Conservation (phyloP, 441 rosid species). For the Adansonia madagascariensis region DNA sequence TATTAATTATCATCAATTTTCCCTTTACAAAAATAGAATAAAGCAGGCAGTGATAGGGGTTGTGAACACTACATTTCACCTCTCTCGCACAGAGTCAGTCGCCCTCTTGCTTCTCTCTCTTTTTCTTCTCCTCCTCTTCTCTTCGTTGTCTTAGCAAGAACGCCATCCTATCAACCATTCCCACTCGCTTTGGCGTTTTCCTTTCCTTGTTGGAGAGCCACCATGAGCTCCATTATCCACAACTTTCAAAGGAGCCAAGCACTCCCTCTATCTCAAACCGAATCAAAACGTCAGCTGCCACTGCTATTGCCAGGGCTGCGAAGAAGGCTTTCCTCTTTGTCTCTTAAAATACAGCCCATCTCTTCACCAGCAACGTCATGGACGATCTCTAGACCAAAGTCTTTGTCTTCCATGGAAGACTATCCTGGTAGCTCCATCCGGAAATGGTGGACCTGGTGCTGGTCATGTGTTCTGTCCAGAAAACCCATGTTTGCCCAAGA, state of each 20-base stretch:
- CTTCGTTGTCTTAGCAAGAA: not conserved
- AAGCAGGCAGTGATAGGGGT: conserved; percentile 55
- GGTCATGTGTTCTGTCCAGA: conserved; percentile 73
- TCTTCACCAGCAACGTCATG: conserved; percentile 50
- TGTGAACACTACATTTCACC: conserved; percentile 46
- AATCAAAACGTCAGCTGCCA: conserved; percentile 25
- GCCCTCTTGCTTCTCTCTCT: not conserved
- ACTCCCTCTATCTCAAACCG: conserved; percentile 45
- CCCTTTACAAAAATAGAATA: conserved; percentile 28
- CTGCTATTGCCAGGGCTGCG: conserved; percentile 36
- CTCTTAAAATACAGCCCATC: conserved; percentile 49
- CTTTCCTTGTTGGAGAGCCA: not conserved
- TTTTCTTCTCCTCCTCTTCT: not conserved
- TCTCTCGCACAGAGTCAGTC: not conserved
- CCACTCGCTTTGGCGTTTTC: not conserved
- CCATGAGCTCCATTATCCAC: conserved; percentile 68
- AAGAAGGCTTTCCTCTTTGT: conserved; percentile 68
- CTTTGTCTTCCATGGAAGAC: conserved; percentile 63
- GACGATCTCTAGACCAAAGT: conserved; percentile 61
- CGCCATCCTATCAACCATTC: conserved; percentile 1
- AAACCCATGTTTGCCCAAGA: conserved; percentile 71
- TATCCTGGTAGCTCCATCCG: conserved; percentile 55
- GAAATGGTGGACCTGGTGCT: conserved; percentile 88
- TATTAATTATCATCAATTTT: conserved; percentile 20
- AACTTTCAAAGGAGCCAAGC: conserved; percentile 53